phyloP scores from a whole-genome alignment of 768 basidiomycete genomes.

The Boletus reticuloceps region DNA sequence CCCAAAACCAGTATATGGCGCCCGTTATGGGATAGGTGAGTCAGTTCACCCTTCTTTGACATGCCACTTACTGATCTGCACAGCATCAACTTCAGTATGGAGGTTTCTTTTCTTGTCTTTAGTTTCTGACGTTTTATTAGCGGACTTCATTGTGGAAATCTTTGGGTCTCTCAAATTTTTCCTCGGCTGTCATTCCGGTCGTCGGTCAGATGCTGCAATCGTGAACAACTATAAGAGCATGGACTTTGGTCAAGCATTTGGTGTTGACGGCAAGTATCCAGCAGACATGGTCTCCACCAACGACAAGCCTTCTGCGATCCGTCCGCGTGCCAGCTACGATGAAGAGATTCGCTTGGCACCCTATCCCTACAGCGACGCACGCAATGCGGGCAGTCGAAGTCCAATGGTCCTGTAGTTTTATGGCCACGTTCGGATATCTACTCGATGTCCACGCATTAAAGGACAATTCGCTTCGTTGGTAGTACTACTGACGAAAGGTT shows the following conservation, averaged over 20 bases:
- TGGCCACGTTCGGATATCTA: neutral
- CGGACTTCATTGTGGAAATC: conserved; percentile 70
- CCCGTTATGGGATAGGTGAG: conserved; percentile 65
- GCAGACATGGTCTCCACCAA: conserved; percentile 3
- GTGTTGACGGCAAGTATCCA: conserved; percentile 25
- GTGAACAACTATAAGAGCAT: conserved; percentile 26
- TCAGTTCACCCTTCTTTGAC: neutral
- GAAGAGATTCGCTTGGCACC: conserved; percentile 41
- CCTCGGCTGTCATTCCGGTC: conserved; percentile 32
- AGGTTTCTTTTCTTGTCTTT: neutral
- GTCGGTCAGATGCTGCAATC: conserved; percentile 15
- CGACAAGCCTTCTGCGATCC: conserved; percentile 9
- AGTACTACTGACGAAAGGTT: neutral
- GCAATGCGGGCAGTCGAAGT: conserved; percentile 4
- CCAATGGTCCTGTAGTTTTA: conserved; percentile 3
- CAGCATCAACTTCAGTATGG: conserved; percentile 48
- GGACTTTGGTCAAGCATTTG: conserved; percentile 41
- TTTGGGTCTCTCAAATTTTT: conserved; percentile 60
- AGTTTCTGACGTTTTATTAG: conserved; percentile 31
- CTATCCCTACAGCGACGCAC: conserved; percentile 26
- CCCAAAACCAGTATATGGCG: conserved; percentile 58
- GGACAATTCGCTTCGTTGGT: neutral
- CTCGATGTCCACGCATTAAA: neutral
- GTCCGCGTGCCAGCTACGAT: conserved; percentile 34
- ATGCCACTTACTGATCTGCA: conserved; percentile 3